Conservation (phyloP, 306 rosid species). For the Rosa chinensis region DNA sequence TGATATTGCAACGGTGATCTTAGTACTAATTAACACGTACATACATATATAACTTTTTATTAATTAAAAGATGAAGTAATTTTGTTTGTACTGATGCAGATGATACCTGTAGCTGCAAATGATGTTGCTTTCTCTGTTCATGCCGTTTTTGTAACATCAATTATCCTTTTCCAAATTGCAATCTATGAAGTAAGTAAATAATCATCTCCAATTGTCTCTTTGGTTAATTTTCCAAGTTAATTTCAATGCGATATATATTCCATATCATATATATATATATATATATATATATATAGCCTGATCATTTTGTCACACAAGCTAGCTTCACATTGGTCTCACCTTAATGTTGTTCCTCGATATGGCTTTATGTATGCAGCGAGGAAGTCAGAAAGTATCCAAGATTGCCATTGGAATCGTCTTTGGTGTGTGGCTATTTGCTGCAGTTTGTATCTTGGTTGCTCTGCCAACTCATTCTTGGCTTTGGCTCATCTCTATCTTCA, state of each 20-base stretch:
- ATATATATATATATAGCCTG: too few species aligned
- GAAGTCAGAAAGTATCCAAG: conserved; percentile 70
- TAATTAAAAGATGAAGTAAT: background rate
- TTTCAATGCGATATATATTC: too few species aligned
- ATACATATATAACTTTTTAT: background rate
- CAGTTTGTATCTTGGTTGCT: conserved; percentile 63
- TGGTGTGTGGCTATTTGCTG: conserved; percentile 61
- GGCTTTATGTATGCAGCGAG: conserved; percentile 48
- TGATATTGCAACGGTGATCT: background rate
- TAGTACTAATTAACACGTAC: background rate
- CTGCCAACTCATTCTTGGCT: conserved; percentile 74
- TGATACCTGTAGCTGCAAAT: conserved; percentile 95
- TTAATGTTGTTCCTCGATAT: background rate
- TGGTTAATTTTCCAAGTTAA: background rate
- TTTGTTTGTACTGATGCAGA: conserved; percentile 42
- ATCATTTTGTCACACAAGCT: background rate
- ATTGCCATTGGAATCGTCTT: conserved; percentile 44
- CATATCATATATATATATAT: too few species aligned
- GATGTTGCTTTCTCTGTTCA: conserved; percentile 89
- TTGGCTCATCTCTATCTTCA: conserved; percentile 74
- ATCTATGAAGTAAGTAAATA: conserved; percentile 61
- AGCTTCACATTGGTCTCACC: background rate
- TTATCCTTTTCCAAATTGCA: conserved; percentile 67
- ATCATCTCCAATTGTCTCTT: background rate
- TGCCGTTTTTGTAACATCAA: conserved; percentile 73